Conservation (phyloP, 805 yeast genomes). For the Myxozyma lipomycoides region DNA sequence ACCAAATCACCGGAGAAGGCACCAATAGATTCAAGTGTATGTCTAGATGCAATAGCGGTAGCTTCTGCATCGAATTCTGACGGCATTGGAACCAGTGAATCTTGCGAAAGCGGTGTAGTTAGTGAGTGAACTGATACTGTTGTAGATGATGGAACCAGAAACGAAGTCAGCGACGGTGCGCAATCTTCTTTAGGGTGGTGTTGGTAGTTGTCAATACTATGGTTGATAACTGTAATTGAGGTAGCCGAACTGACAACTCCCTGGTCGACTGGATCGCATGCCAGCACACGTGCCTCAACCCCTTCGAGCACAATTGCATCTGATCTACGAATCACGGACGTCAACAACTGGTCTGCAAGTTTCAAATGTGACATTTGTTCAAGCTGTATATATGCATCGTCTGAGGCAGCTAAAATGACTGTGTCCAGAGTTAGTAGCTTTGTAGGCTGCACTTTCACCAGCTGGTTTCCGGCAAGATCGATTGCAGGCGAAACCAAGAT, state of each 20-base stretch:
- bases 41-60: constrained; percentile 46
- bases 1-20: constrained; percentile 65
- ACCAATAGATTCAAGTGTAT: constrained; percentile 54
- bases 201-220: constrained; percentile 26
- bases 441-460: not conserved
- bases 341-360: not conserved
- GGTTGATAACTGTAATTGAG: constrained; percentile 51
- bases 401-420: not conserved
- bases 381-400: not conserved
- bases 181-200: constrained; percentile 22
- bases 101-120: constrained; percentile 10
- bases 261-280: constrained; percentile 70
- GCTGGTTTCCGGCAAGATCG: not conserved
- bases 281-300: constrained; percentile 1
- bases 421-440: too few relatives aligned
- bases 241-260: constrained; percentile 52
- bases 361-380: too few relatives aligned
- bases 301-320: not conserved
- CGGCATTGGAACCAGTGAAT: constrained; percentile 12
- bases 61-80: constrained; percentile 44
- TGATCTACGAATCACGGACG: not conserved
- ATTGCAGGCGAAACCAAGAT: not conserved
- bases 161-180: not conserved
- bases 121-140: constrained; percentile 25
- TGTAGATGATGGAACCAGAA: constrained; percentile 8